These are phyloP conservation scores for Ogataea salicorniae DNA, from an alignment of 805 yeast species.

Conservation along the genomic window DNA sequence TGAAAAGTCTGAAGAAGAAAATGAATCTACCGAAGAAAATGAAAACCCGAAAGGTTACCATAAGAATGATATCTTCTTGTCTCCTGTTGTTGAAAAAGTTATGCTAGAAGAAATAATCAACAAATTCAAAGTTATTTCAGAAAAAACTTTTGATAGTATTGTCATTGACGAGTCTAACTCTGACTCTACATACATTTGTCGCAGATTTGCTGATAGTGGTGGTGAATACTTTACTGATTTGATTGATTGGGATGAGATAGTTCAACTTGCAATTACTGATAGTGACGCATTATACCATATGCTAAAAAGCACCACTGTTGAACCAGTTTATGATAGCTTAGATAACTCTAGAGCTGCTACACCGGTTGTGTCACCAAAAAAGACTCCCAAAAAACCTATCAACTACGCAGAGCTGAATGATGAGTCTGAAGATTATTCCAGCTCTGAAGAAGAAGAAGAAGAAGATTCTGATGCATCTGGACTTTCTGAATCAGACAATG, in stretches of 20 bases:
- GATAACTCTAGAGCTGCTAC: not conserved
- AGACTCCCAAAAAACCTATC: constrained; percentile 11
- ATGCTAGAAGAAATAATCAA: constrained; percentile 38
- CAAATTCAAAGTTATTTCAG: constrained; percentile 40
- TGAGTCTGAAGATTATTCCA: no score
- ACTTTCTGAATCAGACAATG: not conserved
- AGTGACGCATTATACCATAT: constrained; percentile 29
- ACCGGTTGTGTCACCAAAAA: constrained; percentile 3
- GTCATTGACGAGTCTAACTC: constrained; percentile 33
- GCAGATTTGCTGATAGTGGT: constrained; percentile 36
- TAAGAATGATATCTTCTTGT: constrained; percentile 48
- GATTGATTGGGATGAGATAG: constrained; percentile 37
- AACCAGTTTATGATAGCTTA: constrained; percentile 20
- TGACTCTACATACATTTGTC: constrained; percentile 34
- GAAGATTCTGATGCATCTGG: constrained; percentile 5
- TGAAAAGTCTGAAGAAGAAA: constrained; percentile 9
- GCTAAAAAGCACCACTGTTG: constrained; percentile 28
- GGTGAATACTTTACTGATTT: constrained; percentile 31
- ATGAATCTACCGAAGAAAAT: constrained; percentile 3
- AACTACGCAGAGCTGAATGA: constrained; percentile 2
- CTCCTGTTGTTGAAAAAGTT: constrained; percentile 45
- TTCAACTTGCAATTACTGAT: constrained; percentile 21
- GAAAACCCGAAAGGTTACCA: constrained; percentile 19
- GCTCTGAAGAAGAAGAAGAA: no score
- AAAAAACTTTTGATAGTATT: constrained; percentile 30